phyloP scores from a whole-genome alignment of 768 basidiomycete genomes.

The Fistulinella prunicolor region DNA sequence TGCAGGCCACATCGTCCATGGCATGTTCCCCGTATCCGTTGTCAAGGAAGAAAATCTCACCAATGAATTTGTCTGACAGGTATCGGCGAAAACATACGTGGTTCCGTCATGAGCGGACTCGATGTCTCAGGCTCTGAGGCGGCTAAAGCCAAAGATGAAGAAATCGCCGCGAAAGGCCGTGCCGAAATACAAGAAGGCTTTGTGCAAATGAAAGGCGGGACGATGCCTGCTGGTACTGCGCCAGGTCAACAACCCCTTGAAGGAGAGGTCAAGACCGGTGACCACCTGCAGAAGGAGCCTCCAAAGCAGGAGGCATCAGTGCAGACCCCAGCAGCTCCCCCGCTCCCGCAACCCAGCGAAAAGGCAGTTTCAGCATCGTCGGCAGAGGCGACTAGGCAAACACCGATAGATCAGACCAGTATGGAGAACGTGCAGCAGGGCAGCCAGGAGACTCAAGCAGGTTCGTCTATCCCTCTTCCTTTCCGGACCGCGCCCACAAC shows the following conservation, averaged over 20 bases:
- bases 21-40: slow-evolving; percentile 12
- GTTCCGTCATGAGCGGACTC: slow-evolving; percentile 39
- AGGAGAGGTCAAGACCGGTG: background rate
- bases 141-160: slow-evolving; percentile 32
- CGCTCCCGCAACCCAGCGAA: background rate
- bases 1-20: slow-evolving; percentile 36
- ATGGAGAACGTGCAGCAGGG: slow-evolving; percentile 1
- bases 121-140: slow-evolving; percentile 32
- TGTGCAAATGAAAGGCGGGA: slow-evolving; percentile 25
- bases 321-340: background rate
- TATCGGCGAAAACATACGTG: slow-evolving; percentile 44
- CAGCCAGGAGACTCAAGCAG: background rate
- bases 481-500: too few species aligned
- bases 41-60: background rate
- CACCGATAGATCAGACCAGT: background rate
- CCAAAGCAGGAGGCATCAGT: background rate
- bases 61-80: slow-evolving; percentile 28
- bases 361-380: background rate
- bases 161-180: slow-evolving; percentile 37
- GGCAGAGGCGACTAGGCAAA: background rate
- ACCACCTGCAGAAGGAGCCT: background rate
- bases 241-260: background rate
- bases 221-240: background rate
- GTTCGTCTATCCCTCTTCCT: background rate
- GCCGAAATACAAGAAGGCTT: slow-evolving; percentile 41